phyloP scores from a whole-genome alignment of 176 grass and related monocot species.

The Sorghum bicolor region DNA sequence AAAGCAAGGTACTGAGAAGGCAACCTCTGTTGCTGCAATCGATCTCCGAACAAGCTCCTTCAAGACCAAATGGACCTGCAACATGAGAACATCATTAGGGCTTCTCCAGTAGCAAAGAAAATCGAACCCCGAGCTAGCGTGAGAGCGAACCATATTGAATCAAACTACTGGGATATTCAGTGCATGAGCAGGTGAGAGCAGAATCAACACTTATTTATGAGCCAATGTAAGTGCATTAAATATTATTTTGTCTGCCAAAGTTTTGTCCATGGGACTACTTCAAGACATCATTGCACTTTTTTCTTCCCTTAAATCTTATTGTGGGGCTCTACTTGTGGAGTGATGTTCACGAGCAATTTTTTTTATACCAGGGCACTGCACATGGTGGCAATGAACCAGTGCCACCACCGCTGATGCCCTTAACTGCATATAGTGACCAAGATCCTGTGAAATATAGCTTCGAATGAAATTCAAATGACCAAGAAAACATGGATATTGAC shows the following conservation, averaged over 20 bases:
- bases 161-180: not conserved
- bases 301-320: not conserved
- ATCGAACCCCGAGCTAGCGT: not conserved
- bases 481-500: not conserved
- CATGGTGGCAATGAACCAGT: not conserved
- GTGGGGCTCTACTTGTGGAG: not conserved
- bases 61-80: constrained; percentile 95
- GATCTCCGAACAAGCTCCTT: constrained; percentile 95
- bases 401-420: not conserved
- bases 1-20: not conserved
- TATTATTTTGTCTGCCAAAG: not conserved
- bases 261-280: not conserved
- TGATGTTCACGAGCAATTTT: not conserved
- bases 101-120: not conserved
- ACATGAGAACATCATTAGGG: constrained; percentile 7
- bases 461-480: not conserved
- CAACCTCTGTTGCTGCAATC: constrained; percentile 87
- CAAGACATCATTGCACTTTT: not conserved
- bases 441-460: not conserved
- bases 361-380: not conserved
- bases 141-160: not conserved
- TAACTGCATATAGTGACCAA: not conserved
- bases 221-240: not conserved
- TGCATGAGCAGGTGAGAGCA: not conserved
- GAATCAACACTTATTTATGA: not conserved